Base-by-base conservation (phyloP, 495 filamentous ascomycete genomes). In the Tuber umbilicatum region DNA sequence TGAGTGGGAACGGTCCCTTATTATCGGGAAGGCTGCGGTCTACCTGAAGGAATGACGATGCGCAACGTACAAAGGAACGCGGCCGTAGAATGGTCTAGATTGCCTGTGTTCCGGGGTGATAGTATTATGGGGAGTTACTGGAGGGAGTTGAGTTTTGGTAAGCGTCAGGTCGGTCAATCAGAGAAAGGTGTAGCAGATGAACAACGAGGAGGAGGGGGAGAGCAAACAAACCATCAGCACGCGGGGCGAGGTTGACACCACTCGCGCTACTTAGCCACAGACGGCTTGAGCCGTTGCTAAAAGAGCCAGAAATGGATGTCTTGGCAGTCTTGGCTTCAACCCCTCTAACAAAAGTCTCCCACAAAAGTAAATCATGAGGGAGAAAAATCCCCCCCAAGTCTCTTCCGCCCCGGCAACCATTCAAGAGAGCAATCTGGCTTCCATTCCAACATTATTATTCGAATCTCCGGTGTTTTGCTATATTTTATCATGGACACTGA, bases 11-110 rank as follows among this genome's bases (percentile, higher is more conserved):
- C 40, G n/a, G 9, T 38, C 38, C 10, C n/a, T 71, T 42, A n/a
- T 47, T 71, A 50, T 41, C 16, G 43, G 70, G 43, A 71, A 71
- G 70, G 37, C 70, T 42, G 38, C 19, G 40, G 70, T n/a, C 40
- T 45, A 38, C 16, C 70, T 47, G 70, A 47, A 37, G 21, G 21
- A 21, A 71, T 71, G 70, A 37, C 14, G 55, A 64, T 64, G 55
- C 55, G 7, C n/a, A 17, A 7, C 55, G 55, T 35, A 17, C 27
- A 7, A 64, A 64, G 27, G 27, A 35, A 64, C 27, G 12, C 27
- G 14, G 27, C 55, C 55, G 55, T 35, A 64, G 55, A 64, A 35
- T 64, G 55, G 6, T 64, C 5, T 17, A 17, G 27, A 64, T 64
- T 4, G 27, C 55, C 55, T 35, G 14, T 14, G 55, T 27, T 14